Evolutionary conservation across 2,329 filamentous ascomycete genomes (phyloP).

Genomic region (Phialocephala subalpina): DNA sequence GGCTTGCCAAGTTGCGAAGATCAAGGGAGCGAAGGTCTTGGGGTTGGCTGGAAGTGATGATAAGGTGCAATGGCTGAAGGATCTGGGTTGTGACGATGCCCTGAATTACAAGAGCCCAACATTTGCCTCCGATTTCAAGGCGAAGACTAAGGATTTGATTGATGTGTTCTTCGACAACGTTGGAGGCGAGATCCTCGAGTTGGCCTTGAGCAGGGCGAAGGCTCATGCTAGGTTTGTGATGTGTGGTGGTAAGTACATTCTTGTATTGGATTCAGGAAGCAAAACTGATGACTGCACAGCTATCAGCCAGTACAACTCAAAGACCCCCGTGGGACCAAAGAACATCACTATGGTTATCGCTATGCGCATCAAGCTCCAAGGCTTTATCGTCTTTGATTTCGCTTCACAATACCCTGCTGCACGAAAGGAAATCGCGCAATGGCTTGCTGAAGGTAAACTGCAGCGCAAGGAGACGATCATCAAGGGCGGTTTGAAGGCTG

Average conservation of each 20-base stretch:
- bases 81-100: slow-evolving; percentile 72
- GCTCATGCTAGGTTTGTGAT: slow-evolving; percentile 71
- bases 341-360: slow-evolving; percentile 60
- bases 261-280: no score
- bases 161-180: slow-evolving; percentile 81
- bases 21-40: slow-evolving; percentile 68
- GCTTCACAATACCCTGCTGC: slow-evolving; percentile 63
- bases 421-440: slow-evolving; percentile 66
- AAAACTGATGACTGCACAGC: slow-evolving; percentile 28
- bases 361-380: slow-evolving; percentile 68
- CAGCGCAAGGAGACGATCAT: slow-evolving; percentile 76
- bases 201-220: slow-evolving; percentile 70
- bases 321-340: slow-evolving; percentile 62
- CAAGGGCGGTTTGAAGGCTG: slow-evolving; percentile 70
- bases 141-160: slow-evolving; percentile 65
- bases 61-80: slow-evolving; percentile 72
- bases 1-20: slow-evolving; percentile 80
- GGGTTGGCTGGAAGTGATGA: slow-evolving; percentile 72
- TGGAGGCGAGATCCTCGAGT: slow-evolving; percentile 74
- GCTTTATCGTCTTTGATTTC: slow-evolving; percentile 79
- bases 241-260: slow-evolving; percentile 62
- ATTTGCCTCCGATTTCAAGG: slow-evolving; percentile 66
- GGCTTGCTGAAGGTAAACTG: slow-evolving; percentile 76
- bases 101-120: slow-evolving; percentile 74
- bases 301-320: slow-evolving; percentile 74